Base-by-base conservation (phyloP, 1,139 yeast genomes). In the Taphrina communis region DNA sequence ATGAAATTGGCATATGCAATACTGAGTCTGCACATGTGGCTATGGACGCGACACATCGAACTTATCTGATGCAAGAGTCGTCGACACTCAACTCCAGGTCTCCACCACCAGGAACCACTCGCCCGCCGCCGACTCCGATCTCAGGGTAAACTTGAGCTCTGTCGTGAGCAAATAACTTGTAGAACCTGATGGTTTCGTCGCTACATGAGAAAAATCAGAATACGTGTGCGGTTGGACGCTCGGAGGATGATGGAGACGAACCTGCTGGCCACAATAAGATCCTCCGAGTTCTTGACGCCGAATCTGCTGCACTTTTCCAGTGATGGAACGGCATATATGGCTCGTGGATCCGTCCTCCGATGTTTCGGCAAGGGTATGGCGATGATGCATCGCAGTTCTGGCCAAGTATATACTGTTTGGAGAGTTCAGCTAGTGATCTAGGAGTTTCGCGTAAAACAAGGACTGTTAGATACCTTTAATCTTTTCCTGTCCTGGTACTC, bases 291-390 rank as follows among this genome's bases (percentile, higher is more conserved):
- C 50, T 41, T 41, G 51, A 39, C 38, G 31, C 66, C 66, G n/a
- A 44, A 35, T 9, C 39, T 19, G 14, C 17, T 8, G 7, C 48
- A 21, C 14, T 55, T 21, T 19, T 17, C 50, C 39, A 63, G 61
- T 11, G 95, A 88, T 9, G 83, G 73, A 1, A 85, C 86, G 0
- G 95, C 86, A 72, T 90, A 84, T 52, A 89, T 76, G 0, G 88
- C 86, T 71, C 97, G 80, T 53, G 86, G 75, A 68, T 84, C 85
- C 1, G 82, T 76, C n/a, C 35, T 36, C 9, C 46, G 51, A 25
- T 44, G 19, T 0, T 82, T 77, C 0, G 88, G 74, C 72, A 75
- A 83, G n/a, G 82, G 83, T 0, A 88, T 88, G 69, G 83, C 83
- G 2, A 82, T 74, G 38, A 83, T 73, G 1, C 84, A 79, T 11